Base-by-base conservation (phyloP, 2,329 filamentous ascomycete genomes). In the Fusarium gaditjirri region DNA sequence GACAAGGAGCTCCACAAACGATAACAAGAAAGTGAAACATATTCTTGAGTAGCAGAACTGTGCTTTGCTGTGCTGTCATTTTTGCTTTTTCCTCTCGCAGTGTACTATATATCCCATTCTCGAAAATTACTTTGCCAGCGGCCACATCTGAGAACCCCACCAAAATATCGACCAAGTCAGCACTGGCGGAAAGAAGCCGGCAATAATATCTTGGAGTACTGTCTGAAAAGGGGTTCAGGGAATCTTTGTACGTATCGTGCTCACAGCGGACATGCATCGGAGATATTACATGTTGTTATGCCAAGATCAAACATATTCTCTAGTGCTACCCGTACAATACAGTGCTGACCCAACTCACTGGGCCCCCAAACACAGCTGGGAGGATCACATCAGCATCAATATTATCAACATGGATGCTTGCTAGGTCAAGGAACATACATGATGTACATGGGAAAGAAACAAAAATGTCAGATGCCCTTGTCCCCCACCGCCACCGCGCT, bases 401-500 rank as follows among this genome's bases (percentile, higher is more conserved):
- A 49, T 23, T 29, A 49, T 25, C 10, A 46, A 25, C 39, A 53
- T 53, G n/a, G 19, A 35, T 25, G 41, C 54, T 49, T 46, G 49
- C 29, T 33, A 8, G 25, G 36, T 46, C 61, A 66, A 33, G 61
- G 64, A 46, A 44, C 27, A 60, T 21, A 61, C 35, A 67, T 67
- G 64, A 36, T 49, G 23, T 21, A 27, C 54, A 46, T 38, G 29
- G 49, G 23, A 46, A 47, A 55, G 68, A 61, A 70, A 70, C 65
- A 65, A 68, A 68, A 50, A 68, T 60, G 65, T 68, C 65, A 68
- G 65, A 57, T 64, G 27, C 43, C 47, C 50, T 47, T 59, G 39
- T 53, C 42, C 63, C 49, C 70, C 65, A 44, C 61, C 70, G 66
- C 70, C 70, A 73, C 65, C 55, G 66, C 70, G 70, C 70, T 73